Base-by-base conservation (phyloP, 495 filamentous ascomycete species). In the Penicillium antarcticum region DNA sequence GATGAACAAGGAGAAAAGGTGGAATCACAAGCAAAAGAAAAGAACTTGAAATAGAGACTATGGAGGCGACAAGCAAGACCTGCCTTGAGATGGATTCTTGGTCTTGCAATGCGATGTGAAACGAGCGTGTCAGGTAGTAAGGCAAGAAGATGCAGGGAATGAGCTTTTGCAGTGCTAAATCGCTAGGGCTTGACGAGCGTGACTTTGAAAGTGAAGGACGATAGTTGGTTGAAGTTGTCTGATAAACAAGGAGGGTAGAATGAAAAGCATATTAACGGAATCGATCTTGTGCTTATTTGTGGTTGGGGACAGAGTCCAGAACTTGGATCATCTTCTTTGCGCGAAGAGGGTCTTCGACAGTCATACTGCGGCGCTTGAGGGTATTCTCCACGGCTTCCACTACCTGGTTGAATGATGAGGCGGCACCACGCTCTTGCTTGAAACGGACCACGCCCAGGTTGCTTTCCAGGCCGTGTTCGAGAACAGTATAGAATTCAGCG, bases 381-480 rank as follows among this genome's bases (percentile, higher is more conserved):
- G 86, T 74, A 5, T 72, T 70, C 40, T 81, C 73, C 37, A 97
- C 74, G 3, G 83, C 81, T 29, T 89, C 87, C n/a, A 95, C 78
- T 6, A 95, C 87, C 56, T 82, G 83, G 58, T 87, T 76, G 71
- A 98, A 95, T 24, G 86, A 91, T 45, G 82, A 87, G 1, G 88
- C 92, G 0, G 92, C 90, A 14, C 94, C 94, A 39, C 83, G 82
- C 60, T 92, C 88, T 61, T 96, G 92, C 24, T 86, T 90, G 70
- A 97, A 88, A 13, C 88, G 83, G 19, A 86, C 88, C 37, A 96
- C 80, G 66, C 84, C 85, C 14, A 96, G 78, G 48, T 81, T 81
- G 45, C 82, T 77, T 58, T 78, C 81, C 31, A 71, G 70, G 21
- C 88, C 87, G 54, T 89, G 86, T 65, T 95, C 87, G 29, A 92